Percentiles rank a stretch among this genome's conserved stretches.
These are phyloP conservation scores for Orbilia brochopaga DNA, from an alignment of 2,329 filamentous ascomycete species.

Conservation along the genomic window DNA sequence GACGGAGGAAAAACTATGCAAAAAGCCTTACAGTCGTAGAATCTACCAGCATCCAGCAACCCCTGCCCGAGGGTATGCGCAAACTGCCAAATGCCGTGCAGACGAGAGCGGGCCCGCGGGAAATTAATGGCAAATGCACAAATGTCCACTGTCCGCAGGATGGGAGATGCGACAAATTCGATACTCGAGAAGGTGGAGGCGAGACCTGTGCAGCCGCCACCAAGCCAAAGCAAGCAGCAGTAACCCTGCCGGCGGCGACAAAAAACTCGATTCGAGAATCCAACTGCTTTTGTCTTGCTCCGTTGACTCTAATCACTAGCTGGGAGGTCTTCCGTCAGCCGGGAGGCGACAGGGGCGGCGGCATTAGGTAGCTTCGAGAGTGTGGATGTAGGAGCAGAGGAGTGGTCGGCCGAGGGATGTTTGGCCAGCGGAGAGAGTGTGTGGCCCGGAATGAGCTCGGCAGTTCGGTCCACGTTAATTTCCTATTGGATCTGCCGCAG, in stretches of 20 bases:
- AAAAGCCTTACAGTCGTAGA: too few relatives aligned
- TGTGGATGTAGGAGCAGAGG: neutral
- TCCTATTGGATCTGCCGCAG: too few relatives aligned
- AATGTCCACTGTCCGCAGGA: constrained; percentile 23
- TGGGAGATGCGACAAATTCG: constrained; percentile 35
- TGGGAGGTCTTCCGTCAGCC: neutral
- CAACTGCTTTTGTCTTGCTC: neutral
- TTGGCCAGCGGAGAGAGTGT: too few relatives aligned
- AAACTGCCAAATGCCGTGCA: too few relatives aligned
- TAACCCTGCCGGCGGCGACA: too few relatives aligned
- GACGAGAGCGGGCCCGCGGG: too few relatives aligned
- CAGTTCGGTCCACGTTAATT: too few relatives aligned
- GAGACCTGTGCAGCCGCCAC: neutral
- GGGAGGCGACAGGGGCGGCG: neutral
- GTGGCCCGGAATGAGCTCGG: too few relatives aligned
- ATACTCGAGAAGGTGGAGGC: constrained; percentile 8
- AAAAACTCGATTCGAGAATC: neutral
- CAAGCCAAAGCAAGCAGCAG: neutral
- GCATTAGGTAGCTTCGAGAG: neutral
- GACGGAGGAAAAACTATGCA: too few relatives aligned
- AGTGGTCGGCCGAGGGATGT: too few relatives aligned
- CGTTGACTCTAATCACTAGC: neutral
- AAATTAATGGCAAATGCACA: constrained; percentile 21
- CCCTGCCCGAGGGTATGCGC: too few relatives aligned
- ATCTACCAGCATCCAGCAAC: too few relatives aligned